Evolutionary conservation across 306 rosid genomes (phyloP).

Genomic region (Pterocarpus macrocarpus): DNA sequence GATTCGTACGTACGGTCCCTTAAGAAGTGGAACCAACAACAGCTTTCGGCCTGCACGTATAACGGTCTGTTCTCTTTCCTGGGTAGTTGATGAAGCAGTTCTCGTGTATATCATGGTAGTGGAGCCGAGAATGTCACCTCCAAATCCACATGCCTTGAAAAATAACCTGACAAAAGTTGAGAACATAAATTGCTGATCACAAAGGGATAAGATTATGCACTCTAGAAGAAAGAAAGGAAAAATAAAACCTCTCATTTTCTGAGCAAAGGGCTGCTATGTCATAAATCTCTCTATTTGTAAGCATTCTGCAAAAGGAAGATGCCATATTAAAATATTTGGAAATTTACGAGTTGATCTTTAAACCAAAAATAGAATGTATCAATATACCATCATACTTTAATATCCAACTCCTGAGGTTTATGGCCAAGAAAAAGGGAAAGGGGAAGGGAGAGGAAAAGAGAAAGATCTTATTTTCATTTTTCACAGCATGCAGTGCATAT

Average conservation of each 20-base stretch:
- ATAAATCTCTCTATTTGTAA: constrained; percentile 63
- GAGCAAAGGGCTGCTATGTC: constrained; percentile 75
- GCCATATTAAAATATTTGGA: constrained; percentile 9
- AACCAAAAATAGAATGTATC: constrained; percentile 15
- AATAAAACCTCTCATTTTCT: constrained; percentile 74
- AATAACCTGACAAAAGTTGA: constrained; percentile 63
- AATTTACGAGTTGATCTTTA: constrained; percentile 11
- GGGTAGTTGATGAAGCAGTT: constrained; percentile 46
- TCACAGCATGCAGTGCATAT: not conserved
- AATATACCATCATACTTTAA: not conserved
- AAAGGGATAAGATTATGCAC: constrained; percentile 18
- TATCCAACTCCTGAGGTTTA: constrained; percentile 16
- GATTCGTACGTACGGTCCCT: constrained; percentile 37
- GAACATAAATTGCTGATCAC: constrained; percentile 35
- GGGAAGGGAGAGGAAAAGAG: not conserved
- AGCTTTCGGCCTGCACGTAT: constrained; percentile 62
- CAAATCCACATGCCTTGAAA: constrained; percentile 88
- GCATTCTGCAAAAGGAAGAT: constrained; percentile 60
- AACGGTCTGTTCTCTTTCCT: constrained; percentile 52
- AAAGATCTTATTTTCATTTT: constrained; percentile 16
- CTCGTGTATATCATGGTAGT: constrained; percentile 79
- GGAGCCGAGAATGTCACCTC: constrained; percentile 73
- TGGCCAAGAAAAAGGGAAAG: constrained; percentile 1
- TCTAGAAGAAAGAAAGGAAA: constrained; percentile 22
- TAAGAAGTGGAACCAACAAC: constrained; percentile 63